These are phyloP conservation scores for Boeremia lycopersici DNA, from an alignment of 2,329 filamentous ascomycete species.

Conservation along the genomic window DNA sequence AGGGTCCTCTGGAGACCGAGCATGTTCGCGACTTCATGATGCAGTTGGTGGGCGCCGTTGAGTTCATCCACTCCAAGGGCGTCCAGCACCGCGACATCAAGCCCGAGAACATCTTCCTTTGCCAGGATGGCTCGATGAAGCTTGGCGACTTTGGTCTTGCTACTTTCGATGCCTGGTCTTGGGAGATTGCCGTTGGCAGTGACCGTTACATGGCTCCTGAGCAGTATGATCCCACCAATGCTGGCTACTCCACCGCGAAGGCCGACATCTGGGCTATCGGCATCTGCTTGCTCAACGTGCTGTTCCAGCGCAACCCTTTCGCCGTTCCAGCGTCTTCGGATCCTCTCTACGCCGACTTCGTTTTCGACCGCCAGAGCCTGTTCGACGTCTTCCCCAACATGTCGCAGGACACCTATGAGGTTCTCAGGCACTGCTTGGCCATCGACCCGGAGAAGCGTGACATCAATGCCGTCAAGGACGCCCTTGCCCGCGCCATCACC, in stretches of 20 bases:
- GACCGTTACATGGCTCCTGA: conserved; percentile 99
- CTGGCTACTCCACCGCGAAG: conserved; percentile 89
- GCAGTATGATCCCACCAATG: conserved; percentile 87
- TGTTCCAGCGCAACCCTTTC: conserved; percentile 97
- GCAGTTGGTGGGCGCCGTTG: conserved; percentile 85
- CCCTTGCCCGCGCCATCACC: conserved; percentile 78
- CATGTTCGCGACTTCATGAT: conserved; percentile 98
- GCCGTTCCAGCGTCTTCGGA: conserved; percentile 89
- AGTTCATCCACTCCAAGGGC: conserved; percentile 87
- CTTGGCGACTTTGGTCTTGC: conserved; percentile 95
- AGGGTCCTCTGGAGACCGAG: conserved; percentile 90
- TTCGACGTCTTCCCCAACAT: conserved; percentile 99
- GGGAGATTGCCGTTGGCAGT: conserved; percentile 91
- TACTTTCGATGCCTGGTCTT: conserved; percentile 86
- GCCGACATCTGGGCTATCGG: conserved; percentile 98
- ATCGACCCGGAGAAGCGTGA: conserved; percentile 90
- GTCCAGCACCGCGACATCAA: conserved; percentile 99
- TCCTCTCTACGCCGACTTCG: conserved; percentile 90
- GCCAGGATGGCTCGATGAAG: conserved; percentile 86
- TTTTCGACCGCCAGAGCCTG: conserved; percentile 88
- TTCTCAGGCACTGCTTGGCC: conserved; percentile 87
- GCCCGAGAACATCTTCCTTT: conserved; percentile 98
- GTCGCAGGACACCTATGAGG: conserved; percentile 97
- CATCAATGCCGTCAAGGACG: conserved; percentile 75
- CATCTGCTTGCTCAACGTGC: conserved; percentile 92